phyloP scores from a whole-genome alignment of 129 eudicot genomes.

The Kitagawia praeruptora region DNA sequence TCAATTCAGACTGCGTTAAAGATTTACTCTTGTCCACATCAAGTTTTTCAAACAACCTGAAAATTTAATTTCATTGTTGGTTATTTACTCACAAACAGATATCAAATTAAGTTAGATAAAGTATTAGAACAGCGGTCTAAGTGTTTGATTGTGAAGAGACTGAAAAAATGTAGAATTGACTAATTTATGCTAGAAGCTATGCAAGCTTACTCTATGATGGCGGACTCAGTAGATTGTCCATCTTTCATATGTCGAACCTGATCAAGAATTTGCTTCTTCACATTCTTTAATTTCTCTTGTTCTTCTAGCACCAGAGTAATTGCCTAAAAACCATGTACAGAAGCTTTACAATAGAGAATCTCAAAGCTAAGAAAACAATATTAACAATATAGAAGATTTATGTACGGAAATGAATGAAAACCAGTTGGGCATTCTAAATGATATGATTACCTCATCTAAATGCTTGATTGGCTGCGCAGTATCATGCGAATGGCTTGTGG shows the following conservation, averaged over 20 bases:
- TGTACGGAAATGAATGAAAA: not conserved
- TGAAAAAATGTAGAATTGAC: not conserved
- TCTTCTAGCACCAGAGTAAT: conserved; percentile 63
- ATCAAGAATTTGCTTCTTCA: conserved; percentile 38
- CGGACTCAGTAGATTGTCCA: conserved; percentile 41
- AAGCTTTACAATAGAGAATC: not conserved
- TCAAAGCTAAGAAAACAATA: not conserved
- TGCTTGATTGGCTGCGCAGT: conserved; percentile 43
- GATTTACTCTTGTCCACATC: conserved; percentile 6
- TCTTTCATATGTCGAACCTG: conserved; percentile 33
- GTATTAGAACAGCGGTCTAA: conserved; percentile 4
- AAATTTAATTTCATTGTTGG: not conserved
- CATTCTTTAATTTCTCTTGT: conserved; percentile 39
- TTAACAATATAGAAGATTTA: not conserved
- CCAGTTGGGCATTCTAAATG: not conserved
- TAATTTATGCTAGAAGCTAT: not conserved
- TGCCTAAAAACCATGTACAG: conserved; percentile 29
- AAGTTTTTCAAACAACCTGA: conserved; percentile 3
- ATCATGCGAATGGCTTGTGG: conserved; percentile 18
- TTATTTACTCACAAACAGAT: not conserved
- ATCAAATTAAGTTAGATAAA: not conserved
- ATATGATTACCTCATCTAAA: conserved; percentile 39
- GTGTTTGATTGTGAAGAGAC: not conserved
- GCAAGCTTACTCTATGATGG: conserved; percentile 38
- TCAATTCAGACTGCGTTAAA: not conserved